phyloP scores from a whole-genome alignment of 805 yeast genomes.

The Saccharomycopsis sp. region DNA sequence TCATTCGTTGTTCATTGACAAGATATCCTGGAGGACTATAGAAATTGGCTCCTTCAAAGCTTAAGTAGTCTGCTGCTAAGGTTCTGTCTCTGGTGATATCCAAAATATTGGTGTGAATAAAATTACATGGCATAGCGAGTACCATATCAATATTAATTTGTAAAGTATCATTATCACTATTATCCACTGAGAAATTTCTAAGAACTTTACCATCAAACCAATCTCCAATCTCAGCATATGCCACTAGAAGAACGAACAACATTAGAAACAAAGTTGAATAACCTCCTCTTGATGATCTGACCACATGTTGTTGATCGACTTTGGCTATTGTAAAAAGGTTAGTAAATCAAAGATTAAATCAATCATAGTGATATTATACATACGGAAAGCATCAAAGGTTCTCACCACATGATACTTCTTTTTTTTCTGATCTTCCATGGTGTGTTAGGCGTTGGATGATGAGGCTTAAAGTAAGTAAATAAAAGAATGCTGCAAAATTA shows the following conservation, averaged over 20 bases:
- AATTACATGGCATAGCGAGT: slow-evolving; percentile 77
- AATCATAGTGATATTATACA: slow-evolving; percentile 21
- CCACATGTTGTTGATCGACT: slow-evolving; percentile 57
- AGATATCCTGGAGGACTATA: slow-evolving; percentile 40
- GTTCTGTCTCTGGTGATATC: slow-evolving; percentile 73
- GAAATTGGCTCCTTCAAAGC: slow-evolving; percentile 55
- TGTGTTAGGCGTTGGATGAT: too few relatives aligned
- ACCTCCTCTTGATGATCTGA: slow-evolving; percentile 71
- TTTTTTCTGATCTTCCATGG: too few relatives aligned
- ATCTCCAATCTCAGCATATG: slow-evolving; percentile 81
- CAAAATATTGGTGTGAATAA: slow-evolving; percentile 60
- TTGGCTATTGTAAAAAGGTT: slow-evolving; percentile 47
- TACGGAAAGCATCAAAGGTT: slow-evolving; percentile 65
- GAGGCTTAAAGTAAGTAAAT: too few relatives aligned
- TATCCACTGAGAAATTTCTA: slow-evolving; percentile 69
- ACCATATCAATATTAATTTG: slow-evolving; percentile 69
- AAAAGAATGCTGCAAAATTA: too few relatives aligned
- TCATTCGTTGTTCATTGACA: slow-evolving; percentile 36
- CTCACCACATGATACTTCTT: slow-evolving; percentile 25
- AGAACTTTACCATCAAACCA: slow-evolving; percentile 74
- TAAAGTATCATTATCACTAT: slow-evolving; percentile 42
- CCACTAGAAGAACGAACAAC: slow-evolving; percentile 50
- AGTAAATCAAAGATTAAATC: too few relatives aligned
- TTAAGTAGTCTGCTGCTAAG: slow-evolving; percentile 66
- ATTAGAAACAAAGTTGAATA: slow-evolving; percentile 54